Conservation (phyloP, 495 filamentous ascomycete species). For the Umbilicaria muhlenbergii region DNA sequence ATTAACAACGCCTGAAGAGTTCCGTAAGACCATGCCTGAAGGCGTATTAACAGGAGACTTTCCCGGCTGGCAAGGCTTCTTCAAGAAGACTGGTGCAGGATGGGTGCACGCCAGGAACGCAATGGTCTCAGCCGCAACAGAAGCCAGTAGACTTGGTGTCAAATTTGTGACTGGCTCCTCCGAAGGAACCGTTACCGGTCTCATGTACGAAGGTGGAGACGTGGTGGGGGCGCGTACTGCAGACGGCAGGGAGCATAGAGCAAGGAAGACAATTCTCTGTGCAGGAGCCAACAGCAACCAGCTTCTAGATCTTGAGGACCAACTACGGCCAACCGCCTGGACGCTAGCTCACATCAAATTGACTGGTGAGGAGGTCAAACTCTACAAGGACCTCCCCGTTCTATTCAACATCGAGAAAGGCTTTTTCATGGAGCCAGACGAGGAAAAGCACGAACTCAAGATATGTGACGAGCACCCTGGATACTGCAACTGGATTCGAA, state of each 20-base stretch:
- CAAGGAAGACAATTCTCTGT: constrained; percentile 27
- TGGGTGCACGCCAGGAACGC: constrained; percentile 36
- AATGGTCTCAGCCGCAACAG: constrained; percentile 25
- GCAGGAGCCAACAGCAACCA: constrained; percentile 31
- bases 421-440: constrained; percentile 41
- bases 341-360: constrained; percentile 34
- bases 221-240: constrained; percentile 22
- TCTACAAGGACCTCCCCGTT: constrained; percentile 31
- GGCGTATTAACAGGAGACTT: constrained; percentile 35
- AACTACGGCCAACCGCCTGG: constrained; percentile 37
- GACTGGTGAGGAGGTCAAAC: constrained; percentile 25
- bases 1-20: constrained; percentile 25
- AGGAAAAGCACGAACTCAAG: constrained; percentile 33
- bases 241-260: constrained; percentile 20
- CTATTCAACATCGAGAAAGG: constrained; percentile 35
- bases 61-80: constrained; percentile 33
- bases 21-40: constrained; percentile 33
- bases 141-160: constrained; percentile 29
- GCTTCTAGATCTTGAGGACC: constrained; percentile 33
- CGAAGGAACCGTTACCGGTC: constrained; percentile 21
- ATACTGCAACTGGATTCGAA: constrained; percentile 30
- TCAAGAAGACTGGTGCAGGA: constrained; percentile 26
- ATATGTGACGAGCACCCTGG: constrained; percentile 42
- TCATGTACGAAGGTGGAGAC: constrained; percentile 21
- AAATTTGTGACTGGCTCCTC: constrained; percentile 25